Base-by-base conservation (phyloP, 139 green algal species). In the Raphidocelis subcapitata region DNA sequence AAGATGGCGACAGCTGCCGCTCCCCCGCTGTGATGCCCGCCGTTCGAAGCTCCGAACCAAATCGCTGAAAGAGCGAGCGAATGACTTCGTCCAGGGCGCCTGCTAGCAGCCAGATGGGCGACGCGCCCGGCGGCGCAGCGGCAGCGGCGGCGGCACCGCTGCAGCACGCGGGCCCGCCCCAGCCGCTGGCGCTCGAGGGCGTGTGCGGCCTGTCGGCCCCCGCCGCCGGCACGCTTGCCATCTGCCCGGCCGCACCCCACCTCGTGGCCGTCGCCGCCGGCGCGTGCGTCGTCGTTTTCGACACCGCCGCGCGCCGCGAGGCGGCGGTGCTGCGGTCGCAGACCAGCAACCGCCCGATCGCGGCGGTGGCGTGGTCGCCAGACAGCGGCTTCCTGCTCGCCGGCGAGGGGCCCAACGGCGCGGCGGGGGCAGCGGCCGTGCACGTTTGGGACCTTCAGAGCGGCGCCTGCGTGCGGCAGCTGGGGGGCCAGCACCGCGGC, bases 401-500 rank as follows among this genome's bases (percentile, higher is more conserved):
- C 21, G 84, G 84, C 5, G 84, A 89, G 54, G 44, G 41, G 23
- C 72, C 70, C 10, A 15, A n/a, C 12, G 28, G 20, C 0, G 54
- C 37, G 29, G 61, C 2, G 1, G 31, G 24, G 14, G 26, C 56
- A 3, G 49, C 82, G 1, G 63, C 75, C 10, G 51, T 88, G 1
- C 29, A 78, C 0, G 54, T 88, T 2, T 88, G 77, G 72, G 74
- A 83, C 8, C 26, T 69, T 3, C 56, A 12, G 10, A 79, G 28
- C 21, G 59, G 72, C 21, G 29, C 46, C 5, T 76, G 65, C 37
- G 1, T 81, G 16, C 65, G 70, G 18, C 59, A 80, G 28, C 62
- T 83, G 1, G 74, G 74, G n/a, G 74, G 60, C 41, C 41, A 49
- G 16, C 81, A 86, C 66, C 85, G 83, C 73, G 41, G 81, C 46